phyloP scores from a whole-genome alignment of 129 eudicot species.

The Tagetes erecta region DNA sequence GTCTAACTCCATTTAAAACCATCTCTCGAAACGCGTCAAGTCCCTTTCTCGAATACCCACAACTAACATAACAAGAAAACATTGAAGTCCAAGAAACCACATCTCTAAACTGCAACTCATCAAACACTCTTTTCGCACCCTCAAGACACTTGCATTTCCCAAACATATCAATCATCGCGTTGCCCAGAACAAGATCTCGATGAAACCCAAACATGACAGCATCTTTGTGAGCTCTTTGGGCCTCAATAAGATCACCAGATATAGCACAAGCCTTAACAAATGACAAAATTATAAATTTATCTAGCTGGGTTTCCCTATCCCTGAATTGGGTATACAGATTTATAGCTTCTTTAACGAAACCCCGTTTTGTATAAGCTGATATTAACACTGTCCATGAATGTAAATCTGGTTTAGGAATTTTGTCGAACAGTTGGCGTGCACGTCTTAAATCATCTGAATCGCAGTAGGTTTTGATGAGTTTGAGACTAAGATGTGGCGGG shows the following conservation, averaged over 20 bases:
- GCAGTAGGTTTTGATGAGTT: conserved; percentile 44
- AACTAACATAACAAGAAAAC: conserved; percentile 56
- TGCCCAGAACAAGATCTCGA: conserved; percentile 48
- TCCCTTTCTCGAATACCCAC: conserved; percentile 43
- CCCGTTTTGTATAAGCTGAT: conserved; percentile 58
- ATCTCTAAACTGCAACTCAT: conserved; percentile 44
- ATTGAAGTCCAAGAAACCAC: conserved; percentile 68
- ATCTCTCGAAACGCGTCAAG: conserved; percentile 47
- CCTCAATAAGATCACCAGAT: conserved; percentile 46
- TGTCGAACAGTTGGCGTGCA: conserved; percentile 82
- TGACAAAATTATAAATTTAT: conserved; percentile 54
- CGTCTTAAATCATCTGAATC: conserved; percentile 56
- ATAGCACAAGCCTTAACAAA: conserved; percentile 69
- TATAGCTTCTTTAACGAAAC: conserved; percentile 50
- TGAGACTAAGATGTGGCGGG: conserved; percentile 52
- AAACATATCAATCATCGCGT: conserved; percentile 64
- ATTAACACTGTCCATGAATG: conserved; percentile 62
- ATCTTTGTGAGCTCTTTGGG: conserved; percentile 48
- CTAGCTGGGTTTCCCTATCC: conserved; percentile 40
- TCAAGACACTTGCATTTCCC: conserved; percentile 50
- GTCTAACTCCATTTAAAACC: conserved; percentile 48
- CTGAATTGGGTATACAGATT: conserved; percentile 49
- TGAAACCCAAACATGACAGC: conserved; percentile 44
- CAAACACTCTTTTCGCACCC: conserved; percentile 53
- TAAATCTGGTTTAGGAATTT: conserved; percentile 60